Evolutionary conservation across 2,329 filamentous ascomycete genomes (phyloP).

Genomic region (Nothophaeocryptopus gaeumannii): DNA sequence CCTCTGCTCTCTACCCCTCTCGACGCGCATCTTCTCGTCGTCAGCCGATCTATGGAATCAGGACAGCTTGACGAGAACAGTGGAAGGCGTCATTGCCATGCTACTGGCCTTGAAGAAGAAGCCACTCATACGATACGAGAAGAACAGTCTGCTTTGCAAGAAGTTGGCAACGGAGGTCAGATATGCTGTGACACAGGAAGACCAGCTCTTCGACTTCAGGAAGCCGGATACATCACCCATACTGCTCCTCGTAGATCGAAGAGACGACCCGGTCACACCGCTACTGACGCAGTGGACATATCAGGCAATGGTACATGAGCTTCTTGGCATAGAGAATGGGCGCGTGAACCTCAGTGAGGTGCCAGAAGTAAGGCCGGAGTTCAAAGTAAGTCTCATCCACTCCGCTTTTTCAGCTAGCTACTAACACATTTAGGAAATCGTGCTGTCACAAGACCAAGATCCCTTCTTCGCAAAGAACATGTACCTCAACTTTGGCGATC

Average conservation of each 20-base stretch:
- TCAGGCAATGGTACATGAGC: constrained; percentile 98
- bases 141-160: constrained; percentile 83
- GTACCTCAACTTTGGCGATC: constrained; percentile 95
- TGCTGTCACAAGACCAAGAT: constrained; percentile 93
- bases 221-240: constrained; percentile 94
- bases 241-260: constrained; percentile 80
- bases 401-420: not conserved
- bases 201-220: constrained; percentile 93
- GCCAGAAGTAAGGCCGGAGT: constrained; percentile 32
- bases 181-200: constrained; percentile 91
- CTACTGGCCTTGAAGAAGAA: constrained; percentile 93
- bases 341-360: constrained; percentile 76
- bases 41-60: constrained; percentile 83
- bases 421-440: constrained; percentile 65
- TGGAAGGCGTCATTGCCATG: constrained; percentile 81
- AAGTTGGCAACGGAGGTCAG: constrained; percentile 90
- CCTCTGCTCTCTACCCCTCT: constrained; percentile 46
- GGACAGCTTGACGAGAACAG: constrained; percentile 79
- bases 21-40: constrained; percentile 33
- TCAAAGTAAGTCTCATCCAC: constrained; percentile 23
- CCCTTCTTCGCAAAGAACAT: constrained; percentile 99
- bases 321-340: constrained; percentile 92
- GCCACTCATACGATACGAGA: constrained; percentile 88
- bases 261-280: constrained; percentile 92
- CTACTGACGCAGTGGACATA: constrained; percentile 98